Evolutionary conservation across 2,329 filamentous ascomycete species (phyloP).

Genomic region (Fusarium sp.): DNA sequence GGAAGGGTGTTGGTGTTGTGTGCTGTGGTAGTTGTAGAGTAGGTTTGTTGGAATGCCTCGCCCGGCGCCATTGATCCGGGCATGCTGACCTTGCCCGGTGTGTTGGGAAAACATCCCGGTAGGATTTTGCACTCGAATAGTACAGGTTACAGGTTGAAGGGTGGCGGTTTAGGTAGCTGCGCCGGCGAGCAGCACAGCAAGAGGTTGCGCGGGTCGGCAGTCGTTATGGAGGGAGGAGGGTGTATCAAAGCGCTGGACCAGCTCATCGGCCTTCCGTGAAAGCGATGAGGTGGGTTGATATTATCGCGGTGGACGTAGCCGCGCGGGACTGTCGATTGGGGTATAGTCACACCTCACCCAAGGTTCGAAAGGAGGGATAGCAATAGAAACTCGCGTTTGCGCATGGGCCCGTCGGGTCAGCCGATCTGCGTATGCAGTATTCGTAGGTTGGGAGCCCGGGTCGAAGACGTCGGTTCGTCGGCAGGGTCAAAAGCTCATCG

Average conservation of each 20-base stretch:
- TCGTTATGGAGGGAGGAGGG: constrained; percentile 27
- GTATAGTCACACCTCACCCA: constrained; percentile 48
- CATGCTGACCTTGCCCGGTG: constrained; percentile 77
- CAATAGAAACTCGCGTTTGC: constrained; percentile 56
- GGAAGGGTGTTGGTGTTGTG: constrained; percentile 74
- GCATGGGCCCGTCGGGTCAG: constrained; percentile 54
- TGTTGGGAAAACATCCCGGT: constrained; percentile 81
- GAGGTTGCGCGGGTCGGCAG: constrained; percentile 40
- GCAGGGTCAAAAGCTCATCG: constrained; percentile 52
- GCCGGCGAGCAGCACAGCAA: constrained; percentile 51
- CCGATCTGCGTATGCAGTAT: constrained; percentile 41
- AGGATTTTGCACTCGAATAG: constrained; percentile 38
- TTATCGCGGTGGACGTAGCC: constrained; percentile 24
- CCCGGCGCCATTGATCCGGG: constrained; percentile 76
- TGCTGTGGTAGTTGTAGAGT: constrained; percentile 79
- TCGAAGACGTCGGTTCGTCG: constrained; percentile 34
- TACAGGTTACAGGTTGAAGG: constrained; percentile 29
- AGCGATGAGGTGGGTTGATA: constrained; percentile 16
- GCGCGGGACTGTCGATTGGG: constrained; percentile 34
- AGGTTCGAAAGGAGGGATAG: constrained; percentile 53
- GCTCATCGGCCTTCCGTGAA: constrained; percentile 46
- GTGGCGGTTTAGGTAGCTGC: constrained; percentile 42
- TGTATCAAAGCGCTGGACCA: constrained; percentile 38
- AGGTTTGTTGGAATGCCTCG: constrained; percentile 74
- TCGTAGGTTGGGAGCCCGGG: constrained; percentile 27